Base-by-base conservation (phyloP, 2,329 filamentous ascomycete genomes). In the Penicillium sp. region DNA sequence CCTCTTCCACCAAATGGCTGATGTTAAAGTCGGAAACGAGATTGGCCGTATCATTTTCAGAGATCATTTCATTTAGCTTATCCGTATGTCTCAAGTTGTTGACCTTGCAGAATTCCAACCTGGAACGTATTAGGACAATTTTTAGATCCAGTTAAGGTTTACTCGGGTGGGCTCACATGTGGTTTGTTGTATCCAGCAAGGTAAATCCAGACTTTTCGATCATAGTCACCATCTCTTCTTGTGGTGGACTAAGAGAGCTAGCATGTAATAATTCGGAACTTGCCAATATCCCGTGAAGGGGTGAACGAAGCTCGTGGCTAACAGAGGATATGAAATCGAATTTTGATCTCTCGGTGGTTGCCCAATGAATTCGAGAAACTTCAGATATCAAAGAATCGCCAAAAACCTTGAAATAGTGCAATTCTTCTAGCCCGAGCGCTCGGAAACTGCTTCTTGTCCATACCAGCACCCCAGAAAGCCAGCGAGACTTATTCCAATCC, bases 271-370 rank as follows among this genome's bases (percentile, higher is more conserved):
- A 74, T 57, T 83, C 81, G 1, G 77, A 70, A 26, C 77, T 81
- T 0, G 78, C 80, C 14, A 79, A 67, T 40, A 78, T 75, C 26
- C 77, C 79, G 50, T 78, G 81, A 40, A 77, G 67, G 24, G 74
- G 81, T 39, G 67, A 77, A 3, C 79, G 71, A 6, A 83, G 69
- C 58, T 84, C 81, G 61, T 83, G 81, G 32, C 75, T 79, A 29
- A 83, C 79, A 0, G 76, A 79, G 0, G 78, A 76, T n/a, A 84
- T 76, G 42, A 84, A 81, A 13, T 81, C 79, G 0, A 76, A 76
- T 56, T 84, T 83, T 8, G 78, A 75, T 50, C 74, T 74, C 34
- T 81, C 78, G 0, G 66, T 68, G 3, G 63, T 62, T 9, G 53
- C 62, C 57, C 70, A 70, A 18, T 74, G 64, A 10, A 71, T 61